phyloP scores from a whole-genome alignment of 495 filamentous ascomycete genomes.

The Aspergillus asperescens region DNA sequence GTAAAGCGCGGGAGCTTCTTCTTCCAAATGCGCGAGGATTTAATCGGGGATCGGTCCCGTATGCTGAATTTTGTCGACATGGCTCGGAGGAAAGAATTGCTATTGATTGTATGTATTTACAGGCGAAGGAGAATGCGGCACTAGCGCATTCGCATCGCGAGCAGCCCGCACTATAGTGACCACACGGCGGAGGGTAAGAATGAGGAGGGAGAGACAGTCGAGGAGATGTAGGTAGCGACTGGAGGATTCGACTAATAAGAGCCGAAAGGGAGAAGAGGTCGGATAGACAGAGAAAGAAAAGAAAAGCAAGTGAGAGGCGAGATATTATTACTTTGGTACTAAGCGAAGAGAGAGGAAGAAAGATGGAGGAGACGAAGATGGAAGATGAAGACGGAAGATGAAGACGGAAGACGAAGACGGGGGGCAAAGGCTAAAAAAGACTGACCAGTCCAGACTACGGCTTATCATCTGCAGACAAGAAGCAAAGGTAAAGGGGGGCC shows the following conservation, averaged over 20 bases:
- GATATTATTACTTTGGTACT: neutral
- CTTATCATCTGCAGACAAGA: neutral
- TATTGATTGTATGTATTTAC: conserved; percentile 1
- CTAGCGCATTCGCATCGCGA: conserved; percentile 23
- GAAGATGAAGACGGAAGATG: neutral
- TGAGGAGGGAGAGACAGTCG: neutral
- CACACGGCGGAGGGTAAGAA: neutral
- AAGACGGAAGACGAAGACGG: neutral
- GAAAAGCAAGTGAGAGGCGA: neutral
- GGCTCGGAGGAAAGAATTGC: neutral
- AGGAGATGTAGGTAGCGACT: neutral
- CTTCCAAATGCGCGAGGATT: conserved; percentile 35
- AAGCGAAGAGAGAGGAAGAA: conserved; percentile 3
- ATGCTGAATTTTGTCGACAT: conserved; percentile 31
- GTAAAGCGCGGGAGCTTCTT: conserved; percentile 31
- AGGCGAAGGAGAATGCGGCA: conserved; percentile 10
- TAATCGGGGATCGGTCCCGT: conserved; percentile 19
- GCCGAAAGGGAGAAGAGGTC: conserved; percentile 6
- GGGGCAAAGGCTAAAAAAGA: conserved; percentile 3
- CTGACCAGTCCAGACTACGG: conserved; percentile 2
- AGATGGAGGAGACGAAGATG: neutral
- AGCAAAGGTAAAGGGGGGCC: neutral
- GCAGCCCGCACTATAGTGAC: conserved; percentile 1
- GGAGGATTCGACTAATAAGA: neutral
- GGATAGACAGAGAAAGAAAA: conserved; percentile 6